phyloP scores from a whole-genome alignment of 1,139 yeast species.

The Protomyces inouyei region DNA sequence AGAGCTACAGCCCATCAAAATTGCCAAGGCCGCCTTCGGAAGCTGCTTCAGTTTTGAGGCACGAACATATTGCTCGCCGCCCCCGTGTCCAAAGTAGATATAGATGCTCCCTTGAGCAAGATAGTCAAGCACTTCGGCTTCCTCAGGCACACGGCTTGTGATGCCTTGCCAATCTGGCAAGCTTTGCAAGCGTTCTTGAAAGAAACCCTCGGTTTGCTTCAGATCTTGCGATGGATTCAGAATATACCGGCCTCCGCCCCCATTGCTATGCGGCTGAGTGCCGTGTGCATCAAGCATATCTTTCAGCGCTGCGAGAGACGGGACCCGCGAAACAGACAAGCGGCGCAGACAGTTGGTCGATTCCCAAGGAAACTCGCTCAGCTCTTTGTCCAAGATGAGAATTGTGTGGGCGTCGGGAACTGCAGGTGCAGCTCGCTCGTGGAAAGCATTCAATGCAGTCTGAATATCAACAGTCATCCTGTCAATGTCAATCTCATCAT shows the following conservation, averaged over 20 bases:
- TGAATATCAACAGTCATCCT: constrained; percentile 47
- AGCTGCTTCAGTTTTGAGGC: constrained; percentile 48
- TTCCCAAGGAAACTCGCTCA: constrained; percentile 84
- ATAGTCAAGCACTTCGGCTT: constrained; percentile 45
- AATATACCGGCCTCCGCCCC: constrained; percentile 48
- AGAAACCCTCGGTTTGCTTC: constrained; percentile 58
- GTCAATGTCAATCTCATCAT: constrained; percentile 60
- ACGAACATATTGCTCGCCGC: constrained; percentile 78
- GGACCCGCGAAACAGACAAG: constrained; percentile 67
- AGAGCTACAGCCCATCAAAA: constrained; percentile 89
- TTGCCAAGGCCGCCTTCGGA: constrained; percentile 56
- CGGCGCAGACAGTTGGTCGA: constrained; percentile 54
- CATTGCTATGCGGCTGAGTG: constrained; percentile 32
- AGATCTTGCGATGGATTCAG: constrained; percentile 83
- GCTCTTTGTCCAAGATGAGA: constrained; percentile 59
- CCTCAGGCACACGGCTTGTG: constrained; percentile 55
- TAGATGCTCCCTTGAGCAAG: constrained; percentile 51
- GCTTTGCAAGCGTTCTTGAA: constrained; percentile 47
- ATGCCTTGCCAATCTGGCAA: constrained; percentile 36
- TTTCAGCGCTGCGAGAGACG: constrained; percentile 54
- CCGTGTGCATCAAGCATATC: constrained; percentile 41
- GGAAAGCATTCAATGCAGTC: constrained; percentile 43
- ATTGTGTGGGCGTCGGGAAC: constrained; percentile 52
- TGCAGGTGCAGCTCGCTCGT: constrained; percentile 31
- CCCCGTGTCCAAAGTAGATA: constrained; percentile 85